These are phyloP conservation scores for Capronia americana DNA, from an alignment of 2,329 filamentous ascomycete genomes.

Conservation along the genomic window DNA sequence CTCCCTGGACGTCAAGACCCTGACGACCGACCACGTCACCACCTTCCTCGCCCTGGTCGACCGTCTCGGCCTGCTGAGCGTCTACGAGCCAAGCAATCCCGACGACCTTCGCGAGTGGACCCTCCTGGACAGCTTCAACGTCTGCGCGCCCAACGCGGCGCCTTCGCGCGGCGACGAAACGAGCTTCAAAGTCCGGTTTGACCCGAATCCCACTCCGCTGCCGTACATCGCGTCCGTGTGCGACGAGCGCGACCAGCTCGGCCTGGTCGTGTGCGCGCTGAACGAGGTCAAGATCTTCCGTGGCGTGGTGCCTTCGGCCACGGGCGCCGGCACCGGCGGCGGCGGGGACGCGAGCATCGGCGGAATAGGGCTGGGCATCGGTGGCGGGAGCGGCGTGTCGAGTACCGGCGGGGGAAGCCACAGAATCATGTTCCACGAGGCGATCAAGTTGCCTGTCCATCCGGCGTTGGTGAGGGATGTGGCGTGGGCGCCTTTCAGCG, in stretches of 20 bases:
- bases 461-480: conserved; percentile 71
- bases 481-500: conserved; percentile 85
- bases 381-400: conserved; percentile 4
- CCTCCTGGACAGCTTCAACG: conserved; percentile 75
- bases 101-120: conserved; percentile 80
- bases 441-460: conserved; percentile 76
- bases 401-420: conserved; percentile 58
- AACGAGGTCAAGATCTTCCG: conserved; percentile 82
- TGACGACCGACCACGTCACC: conserved; percentile 70
- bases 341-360: conserved; percentile 52
- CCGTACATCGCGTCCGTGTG: conserved; percentile 78
- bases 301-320: conserved; percentile 60
- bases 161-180: conserved; percentile 84
- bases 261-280: conserved; percentile 85
- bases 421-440: conserved; percentile 75
- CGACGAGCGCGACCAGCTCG: conserved; percentile 78
- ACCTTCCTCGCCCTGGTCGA: conserved; percentile 86
- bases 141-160: conserved; percentile 60
- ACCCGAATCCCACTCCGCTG: conserved; percentile 76
- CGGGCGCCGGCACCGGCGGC: background rate
- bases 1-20: conserved; percentile 85
- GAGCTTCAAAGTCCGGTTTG: conserved; percentile 83
- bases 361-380: conserved; percentile 41
- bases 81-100: conserved; percentile 85
- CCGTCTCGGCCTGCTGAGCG: conserved; percentile 76